phyloP scores from a whole-genome alignment of 2,329 filamentous ascomycete genomes.

The Aspergillus caelatus region DNA sequence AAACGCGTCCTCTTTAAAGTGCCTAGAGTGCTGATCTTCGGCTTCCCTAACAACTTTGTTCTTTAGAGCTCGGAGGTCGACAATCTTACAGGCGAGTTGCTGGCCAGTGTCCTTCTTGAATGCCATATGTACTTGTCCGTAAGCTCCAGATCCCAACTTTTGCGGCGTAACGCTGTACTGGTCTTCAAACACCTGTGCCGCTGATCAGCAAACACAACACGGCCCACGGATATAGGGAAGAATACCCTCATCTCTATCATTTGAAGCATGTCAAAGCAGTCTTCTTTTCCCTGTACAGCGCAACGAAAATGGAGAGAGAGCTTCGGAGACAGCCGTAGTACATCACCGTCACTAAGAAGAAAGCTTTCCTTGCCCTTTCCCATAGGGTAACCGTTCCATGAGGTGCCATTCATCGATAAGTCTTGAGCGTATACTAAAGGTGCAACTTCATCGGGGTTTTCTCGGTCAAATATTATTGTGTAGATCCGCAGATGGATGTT shows the following conservation, averaged over 20 bases:
- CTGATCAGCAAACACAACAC: not conserved
- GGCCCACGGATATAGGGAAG: not conserved
- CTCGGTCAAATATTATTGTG: conserved; percentile 45
- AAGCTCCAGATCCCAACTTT: conserved; percentile 46
- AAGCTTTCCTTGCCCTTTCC: conserved; percentile 36
- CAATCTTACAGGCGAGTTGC: conserved; percentile 51
- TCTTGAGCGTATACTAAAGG: conserved; percentile 50
- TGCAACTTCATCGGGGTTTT: conserved; percentile 37
- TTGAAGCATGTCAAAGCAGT: conserved; percentile 32
- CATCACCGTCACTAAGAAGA: conserved; percentile 44
- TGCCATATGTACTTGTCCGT: conserved; percentile 49
- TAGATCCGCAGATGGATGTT: conserved; percentile 48
- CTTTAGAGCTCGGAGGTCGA: conserved; percentile 39
- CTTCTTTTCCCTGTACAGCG: conserved; percentile 4
- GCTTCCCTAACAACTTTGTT: conserved; percentile 9
- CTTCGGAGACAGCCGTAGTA: conserved; percentile 30
- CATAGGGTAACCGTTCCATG: conserved; percentile 43
- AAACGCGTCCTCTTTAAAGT: conserved; percentile 7
- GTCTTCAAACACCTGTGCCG: conserved; percentile 33
- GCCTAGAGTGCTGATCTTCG: conserved; percentile 15
- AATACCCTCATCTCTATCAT: conserved; percentile 38
- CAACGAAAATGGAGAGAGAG: conserved; percentile 26
- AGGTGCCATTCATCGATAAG: conserved; percentile 44
- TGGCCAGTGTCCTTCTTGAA: conserved; percentile 32
- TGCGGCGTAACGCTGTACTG: conserved; percentile 43